Evolutionary conservation across 2,329 filamentous ascomycete species (phyloP).

Genomic region (Phyllosticta citriasiana): DNA sequence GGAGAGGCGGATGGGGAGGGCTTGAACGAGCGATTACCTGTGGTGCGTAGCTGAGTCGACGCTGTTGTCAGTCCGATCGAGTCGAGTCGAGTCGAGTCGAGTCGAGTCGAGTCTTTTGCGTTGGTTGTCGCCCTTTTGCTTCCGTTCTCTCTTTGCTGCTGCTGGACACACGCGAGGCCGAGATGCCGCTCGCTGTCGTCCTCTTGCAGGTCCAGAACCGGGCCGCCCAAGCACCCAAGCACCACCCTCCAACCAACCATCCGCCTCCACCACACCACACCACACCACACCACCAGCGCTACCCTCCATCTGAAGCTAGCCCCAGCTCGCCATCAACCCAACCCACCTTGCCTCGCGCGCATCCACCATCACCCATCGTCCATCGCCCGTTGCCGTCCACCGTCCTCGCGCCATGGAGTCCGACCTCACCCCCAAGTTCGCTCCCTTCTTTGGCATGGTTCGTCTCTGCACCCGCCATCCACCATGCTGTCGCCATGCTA

Average conservation of each 20-base stretch:
- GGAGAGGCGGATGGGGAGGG: neutral
- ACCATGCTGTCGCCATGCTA: slow-evolving; percentile 19
- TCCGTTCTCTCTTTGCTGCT: neutral
- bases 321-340: slow-evolving; percentile 1
- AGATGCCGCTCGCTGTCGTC: neutral
- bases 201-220: neutral
- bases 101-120: neutral
- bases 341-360: neutral
- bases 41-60: no score
- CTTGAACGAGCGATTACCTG: neutral
- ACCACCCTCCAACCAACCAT: neutral
- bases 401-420: slow-evolving; percentile 21
- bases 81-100: no score
- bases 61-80: no score
- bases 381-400: neutral
- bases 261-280: neutral
- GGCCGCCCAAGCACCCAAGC: neutral
- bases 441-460: slow-evolving; percentile 84
- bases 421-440: slow-evolving; percentile 65
- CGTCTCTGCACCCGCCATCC: slow-evolving; percentile 25
- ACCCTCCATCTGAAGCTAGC: neutral
- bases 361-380: neutral
- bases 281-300: neutral
- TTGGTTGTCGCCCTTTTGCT: neutral
- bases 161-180: neutral